phyloP scores from a whole-genome alignment of 768 basidiomycete genomes.

The Melanogaster broomeanus region DNA sequence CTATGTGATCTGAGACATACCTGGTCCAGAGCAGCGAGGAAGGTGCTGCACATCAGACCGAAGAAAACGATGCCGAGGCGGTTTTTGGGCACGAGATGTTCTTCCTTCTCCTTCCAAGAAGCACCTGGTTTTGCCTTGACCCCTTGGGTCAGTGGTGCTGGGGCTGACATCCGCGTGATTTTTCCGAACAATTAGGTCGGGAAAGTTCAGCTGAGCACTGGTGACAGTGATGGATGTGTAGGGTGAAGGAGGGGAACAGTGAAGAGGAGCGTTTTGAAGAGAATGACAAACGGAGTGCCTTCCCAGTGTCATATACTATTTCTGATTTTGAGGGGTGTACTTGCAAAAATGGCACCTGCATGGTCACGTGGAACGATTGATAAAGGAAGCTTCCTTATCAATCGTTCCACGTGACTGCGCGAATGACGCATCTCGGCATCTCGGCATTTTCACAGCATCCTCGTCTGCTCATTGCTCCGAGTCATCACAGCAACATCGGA shows the following conservation, averaged over 20 bases:
- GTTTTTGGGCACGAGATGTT: slow-evolving; percentile 46
- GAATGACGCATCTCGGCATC: too few species aligned
- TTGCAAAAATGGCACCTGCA: background rate
- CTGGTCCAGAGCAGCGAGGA: slow-evolving; percentile 52
- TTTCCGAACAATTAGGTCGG: background rate
- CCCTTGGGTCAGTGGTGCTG: background rate
- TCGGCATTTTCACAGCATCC: too few species aligned
- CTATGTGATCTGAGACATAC: slow-evolving; percentile 16
- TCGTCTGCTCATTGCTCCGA: too few species aligned
- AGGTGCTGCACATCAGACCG: slow-evolving; percentile 44
- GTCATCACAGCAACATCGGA: background rate
- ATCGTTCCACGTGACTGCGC: background rate
- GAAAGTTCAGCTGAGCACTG: background rate
- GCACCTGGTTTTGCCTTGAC: slow-evolving; percentile 24
- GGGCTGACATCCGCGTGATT: background rate
- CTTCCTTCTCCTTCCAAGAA: slow-evolving; percentile 41
- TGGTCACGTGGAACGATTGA: background rate
- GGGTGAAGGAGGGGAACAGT: background rate
- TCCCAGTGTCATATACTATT: slow-evolving; percentile 14
- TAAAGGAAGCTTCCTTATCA: too few species aligned
- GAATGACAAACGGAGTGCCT: background rate
- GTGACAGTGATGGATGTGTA: background rate
- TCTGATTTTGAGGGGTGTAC: background rate
- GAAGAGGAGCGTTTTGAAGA: background rate
- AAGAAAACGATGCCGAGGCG: slow-evolving; percentile 42